Base-by-base conservation (phyloP, 1,139 yeast species). In the Nadsonia commutata region DNA sequence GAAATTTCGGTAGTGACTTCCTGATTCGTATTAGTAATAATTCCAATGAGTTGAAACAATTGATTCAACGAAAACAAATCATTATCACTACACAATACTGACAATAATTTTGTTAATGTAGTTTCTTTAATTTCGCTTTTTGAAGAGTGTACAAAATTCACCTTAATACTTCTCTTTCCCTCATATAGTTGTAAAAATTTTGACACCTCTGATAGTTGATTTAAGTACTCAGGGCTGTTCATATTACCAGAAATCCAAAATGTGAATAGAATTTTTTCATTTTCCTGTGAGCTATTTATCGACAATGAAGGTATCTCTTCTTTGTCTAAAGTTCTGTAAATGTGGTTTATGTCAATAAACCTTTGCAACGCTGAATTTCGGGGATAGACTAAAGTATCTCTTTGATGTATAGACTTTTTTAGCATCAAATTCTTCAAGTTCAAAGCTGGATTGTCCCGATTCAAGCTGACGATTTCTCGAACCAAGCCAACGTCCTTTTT, bases 231-330 rank as follows among this genome's bases (percentile, higher is more conserved):
- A 1, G 49, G 41, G 2, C 66, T 54, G 16, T 64, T 60, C 43
- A 77, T 67, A 52, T 77, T 74, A 13, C 84, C 86, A 43, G 76
- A 59, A 11, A 80, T 50, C 70, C 82, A 76, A 16, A 76, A 50
- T 0, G 78, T 66, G 0, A 52, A 48, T 33, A 40, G 43, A 17
- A 37, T 37, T 13, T 45, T 48, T 19, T 43, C 41, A 22, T 40
- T 47, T 19, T 43, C 45, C 11, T 42, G 41, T 9, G 37, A 40
- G 3, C 40, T 40, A 16, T 41, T 38, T 13, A 18, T 36, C 5
- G 33, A 11, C n/a, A 27, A 27, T 27, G n/a, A 8, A 11, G 46
- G 47, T 5, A 49, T 38, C 20, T 46, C 36, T 1, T 46, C 40
- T 8, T 41, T 42, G 7, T 46, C 47, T 13, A 47, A 37, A 4